These are phyloP conservation scores for Plasmodium yoelii DNA, from an alignment of 169 alveolate species.

Conservation along the genomic window DNA sequence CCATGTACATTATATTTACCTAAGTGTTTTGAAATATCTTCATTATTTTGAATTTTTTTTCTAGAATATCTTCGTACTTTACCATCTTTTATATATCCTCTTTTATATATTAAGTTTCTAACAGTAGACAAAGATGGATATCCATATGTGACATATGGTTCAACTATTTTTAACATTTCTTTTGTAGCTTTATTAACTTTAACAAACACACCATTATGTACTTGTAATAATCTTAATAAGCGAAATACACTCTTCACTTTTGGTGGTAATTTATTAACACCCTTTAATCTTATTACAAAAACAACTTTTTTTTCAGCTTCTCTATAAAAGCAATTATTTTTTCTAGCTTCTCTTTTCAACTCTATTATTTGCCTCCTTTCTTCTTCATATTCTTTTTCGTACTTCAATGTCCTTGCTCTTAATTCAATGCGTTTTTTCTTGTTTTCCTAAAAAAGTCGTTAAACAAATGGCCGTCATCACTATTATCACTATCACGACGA, in stretches of 20 bases:
- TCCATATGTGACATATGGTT: conserved; percentile 98
- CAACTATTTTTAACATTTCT: conserved; percentile 97
- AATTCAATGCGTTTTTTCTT: conserved; percentile 67
- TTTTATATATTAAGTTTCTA: conserved; percentile 96
- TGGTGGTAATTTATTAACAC: conserved; percentile 98
- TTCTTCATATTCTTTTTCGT: conserved; percentile 84
- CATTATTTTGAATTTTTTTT: conserved; percentile 81
- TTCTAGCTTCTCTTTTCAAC: conserved; percentile 85
- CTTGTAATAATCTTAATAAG: conserved; percentile 97
- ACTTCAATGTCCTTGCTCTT: conserved; percentile 80
- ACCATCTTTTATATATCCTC: conserved; percentile 96
- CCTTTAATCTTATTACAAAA: conserved; percentile 95
- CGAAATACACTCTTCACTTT: conserved; percentile 95
- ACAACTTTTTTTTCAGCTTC: conserved; percentile 96
- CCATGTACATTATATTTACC: conserved; percentile 89
- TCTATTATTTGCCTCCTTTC: conserved; percentile 80
- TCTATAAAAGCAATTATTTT: conserved; percentile 83
- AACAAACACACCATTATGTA: conserved; percentile 98
- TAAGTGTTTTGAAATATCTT: conserved; percentile 79
- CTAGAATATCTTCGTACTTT: conserved; percentile 86
- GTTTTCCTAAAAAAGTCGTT: conserved; percentile 10
- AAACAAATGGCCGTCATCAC: background rate
- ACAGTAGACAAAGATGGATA: conserved; percentile 96
- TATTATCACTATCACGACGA: too few species aligned
- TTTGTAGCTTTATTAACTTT: conserved; percentile 97